A percentile compares a stretch with the other conserved stretches of the same genome.
These are phyloP conservation scores for Rhizopus delemar DNA, from an alignment of 371 early-diverging fungal species.

Conservation along the genomic window DNA sequence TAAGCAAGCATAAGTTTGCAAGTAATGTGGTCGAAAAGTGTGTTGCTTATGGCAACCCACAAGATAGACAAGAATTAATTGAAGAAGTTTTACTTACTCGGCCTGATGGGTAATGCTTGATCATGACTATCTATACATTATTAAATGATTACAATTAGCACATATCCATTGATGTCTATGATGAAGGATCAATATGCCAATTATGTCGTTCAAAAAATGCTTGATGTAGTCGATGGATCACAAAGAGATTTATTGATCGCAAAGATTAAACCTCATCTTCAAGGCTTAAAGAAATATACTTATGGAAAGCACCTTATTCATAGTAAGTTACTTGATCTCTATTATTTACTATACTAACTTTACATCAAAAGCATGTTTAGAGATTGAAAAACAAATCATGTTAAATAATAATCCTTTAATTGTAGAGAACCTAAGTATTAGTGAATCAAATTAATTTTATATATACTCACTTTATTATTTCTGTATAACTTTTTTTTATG, in stretches of 20 bases:
- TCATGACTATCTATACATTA: background rate
- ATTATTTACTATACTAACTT: background rate
- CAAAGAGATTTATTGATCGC: slow-evolving; percentile 84
- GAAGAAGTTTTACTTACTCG: slow-evolving; percentile 79
- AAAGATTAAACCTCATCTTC: slow-evolving; percentile 89
- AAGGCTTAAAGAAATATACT: slow-evolving; percentile 90
- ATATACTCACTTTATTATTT: background rate
- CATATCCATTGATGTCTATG: slow-evolving; percentile 85
- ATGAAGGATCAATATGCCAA: slow-evolving; percentile 99
- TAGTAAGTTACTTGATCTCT: slow-evolving; percentile 42
- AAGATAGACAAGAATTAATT: slow-evolving; percentile 76
- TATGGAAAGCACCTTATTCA: slow-evolving; percentile 95
- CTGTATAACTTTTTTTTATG: too few relatives aligned
- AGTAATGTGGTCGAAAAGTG: slow-evolving; percentile 98
- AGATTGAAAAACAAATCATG: slow-evolving; percentile 34
- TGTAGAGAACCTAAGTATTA: slow-evolving; percentile 1
- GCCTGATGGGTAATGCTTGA: slow-evolving; percentile 64
- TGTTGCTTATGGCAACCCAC: slow-evolving; percentile 72
- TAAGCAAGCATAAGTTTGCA: slow-evolving; percentile 99
- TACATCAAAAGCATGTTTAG: slow-evolving; percentile 22
- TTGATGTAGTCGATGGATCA: slow-evolving; percentile 92
- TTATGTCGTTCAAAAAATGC: slow-evolving; percentile 99
- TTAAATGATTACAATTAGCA: slow-evolving; percentile 38
- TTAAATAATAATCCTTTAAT: slow-evolving; percentile 4
- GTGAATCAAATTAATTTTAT: background rate